A percentile compares a stretch with the other conserved stretches of the same genome.
Evolutionary conservation across 2,329 filamentous ascomycete genomes (phyloP).

Genomic region (Trichoderma koningiopsis): DNA sequence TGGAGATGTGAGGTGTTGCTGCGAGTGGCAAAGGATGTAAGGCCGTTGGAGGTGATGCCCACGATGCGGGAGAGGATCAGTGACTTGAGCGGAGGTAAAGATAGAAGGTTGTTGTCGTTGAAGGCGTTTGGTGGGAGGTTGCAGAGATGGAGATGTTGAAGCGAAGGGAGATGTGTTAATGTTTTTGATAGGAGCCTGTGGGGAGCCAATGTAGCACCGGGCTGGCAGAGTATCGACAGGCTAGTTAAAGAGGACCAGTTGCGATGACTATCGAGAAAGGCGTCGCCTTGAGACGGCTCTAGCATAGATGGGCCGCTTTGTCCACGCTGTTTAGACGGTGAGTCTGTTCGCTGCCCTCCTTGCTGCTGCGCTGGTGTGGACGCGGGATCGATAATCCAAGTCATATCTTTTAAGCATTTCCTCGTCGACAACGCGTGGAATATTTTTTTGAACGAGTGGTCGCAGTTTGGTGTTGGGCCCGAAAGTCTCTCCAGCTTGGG

Average conservation of each 20-base stretch:
- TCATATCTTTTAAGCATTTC: constrained; percentile 57
- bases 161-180: constrained; percentile 53
- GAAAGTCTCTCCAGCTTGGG: constrained; percentile 63
- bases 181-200: constrained; percentile 55
- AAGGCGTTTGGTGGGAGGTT: constrained; percentile 59
- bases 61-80: constrained; percentile 58
- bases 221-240: constrained; percentile 60
- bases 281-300: constrained; percentile 40
- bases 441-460: constrained; percentile 58
- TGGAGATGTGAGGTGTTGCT: constrained; percentile 49
- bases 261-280: constrained; percentile 55
- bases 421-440: constrained; percentile 63
- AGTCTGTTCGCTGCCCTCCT: constrained; percentile 35
- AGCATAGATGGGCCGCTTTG: constrained; percentile 37
- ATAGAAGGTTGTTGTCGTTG: constrained; percentile 56
- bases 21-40: constrained; percentile 59
- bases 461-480: constrained; percentile 57
- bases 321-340: constrained; percentile 5
- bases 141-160: constrained; percentile 62
- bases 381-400: constrained; percentile 57
- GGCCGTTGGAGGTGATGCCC: constrained; percentile 58
- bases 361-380: constrained; percentile 25
- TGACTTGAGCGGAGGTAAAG: constrained; percentile 56
- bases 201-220: constrained; percentile 57
- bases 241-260: constrained; percentile 59